Evolutionary conservation across 106 monocot species (phyloP).

Genomic region (Agapanthus africanus): DNA sequence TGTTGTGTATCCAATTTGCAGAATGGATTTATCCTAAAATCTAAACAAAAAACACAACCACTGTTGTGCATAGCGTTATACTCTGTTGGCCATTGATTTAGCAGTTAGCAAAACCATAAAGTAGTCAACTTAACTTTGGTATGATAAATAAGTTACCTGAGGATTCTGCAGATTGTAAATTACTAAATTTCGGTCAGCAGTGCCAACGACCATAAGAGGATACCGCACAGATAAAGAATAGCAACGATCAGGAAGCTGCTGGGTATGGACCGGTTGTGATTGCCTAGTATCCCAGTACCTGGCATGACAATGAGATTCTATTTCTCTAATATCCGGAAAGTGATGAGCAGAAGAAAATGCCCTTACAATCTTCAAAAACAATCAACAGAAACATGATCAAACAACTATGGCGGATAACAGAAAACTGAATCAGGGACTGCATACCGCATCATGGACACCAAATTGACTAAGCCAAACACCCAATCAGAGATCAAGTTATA

Average conservation of each 20-base stretch:
- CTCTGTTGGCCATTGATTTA: neutral
- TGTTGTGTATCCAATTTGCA: too few species aligned
- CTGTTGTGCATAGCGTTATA: too few species aligned
- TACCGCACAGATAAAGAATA: constrained; percentile 72
- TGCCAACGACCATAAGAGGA: constrained; percentile 95
- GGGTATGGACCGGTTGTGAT: constrained; percentile 88
- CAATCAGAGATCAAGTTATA: too few species aligned
- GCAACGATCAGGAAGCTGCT: constrained; percentile 88
- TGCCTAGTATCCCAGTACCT: constrained; percentile 97
- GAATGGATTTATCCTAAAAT: neutral
- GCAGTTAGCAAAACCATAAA: neutral
- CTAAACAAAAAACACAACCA: neutral
- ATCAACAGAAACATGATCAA: too few species aligned
- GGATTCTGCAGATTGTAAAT: constrained; percentile 88
- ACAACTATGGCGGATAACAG: too few species aligned
- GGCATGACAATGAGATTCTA: neutral
- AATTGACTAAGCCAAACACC: too few species aligned
- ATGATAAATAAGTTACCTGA: constrained; percentile 50
- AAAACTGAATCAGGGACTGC: too few species aligned
- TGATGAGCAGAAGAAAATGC: too few species aligned
- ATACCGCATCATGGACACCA: too few species aligned
- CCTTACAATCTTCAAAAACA: too few species aligned
- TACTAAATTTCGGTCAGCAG: constrained; percentile 76
- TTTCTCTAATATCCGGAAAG: too few species aligned
- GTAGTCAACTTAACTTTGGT: neutral